phyloP scores from a whole-genome alignment of 345 rosid species.

The Sisymbrium irio region DNA sequence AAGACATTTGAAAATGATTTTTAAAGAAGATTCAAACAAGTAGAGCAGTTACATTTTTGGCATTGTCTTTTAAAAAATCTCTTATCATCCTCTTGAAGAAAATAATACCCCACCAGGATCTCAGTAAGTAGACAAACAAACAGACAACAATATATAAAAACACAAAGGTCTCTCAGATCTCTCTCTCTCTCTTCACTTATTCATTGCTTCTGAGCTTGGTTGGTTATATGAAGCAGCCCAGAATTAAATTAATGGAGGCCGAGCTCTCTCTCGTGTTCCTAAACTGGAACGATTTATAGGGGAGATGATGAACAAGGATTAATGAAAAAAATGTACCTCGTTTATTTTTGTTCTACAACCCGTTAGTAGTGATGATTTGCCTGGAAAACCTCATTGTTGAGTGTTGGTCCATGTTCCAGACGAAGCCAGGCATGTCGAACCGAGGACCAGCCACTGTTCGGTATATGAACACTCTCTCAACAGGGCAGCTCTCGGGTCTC shows the following conservation, averaged over 20 bases:
- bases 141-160: conserved; percentile 16
- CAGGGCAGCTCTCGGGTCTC: conserved; percentile 69
- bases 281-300: neutral
- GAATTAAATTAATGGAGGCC: neutral
- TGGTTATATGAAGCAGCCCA: conserved; percentile 15
- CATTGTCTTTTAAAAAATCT: conserved; percentile 20
- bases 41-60: conserved; percentile 24
- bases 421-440: conserved; percentile 76
- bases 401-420: conserved; percentile 63
- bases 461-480: conserved; percentile 84
- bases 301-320: conserved; percentile 16
- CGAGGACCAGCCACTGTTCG: conserved; percentile 82
- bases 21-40: conserved; percentile 1
- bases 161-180: conserved; percentile 18
- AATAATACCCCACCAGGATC: conserved; percentile 24
- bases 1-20: neutral
- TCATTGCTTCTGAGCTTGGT: conserved; percentile 20
- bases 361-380: conserved; percentile 31
- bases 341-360: conserved; percentile 20
- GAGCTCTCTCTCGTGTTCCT: conserved; percentile 28
- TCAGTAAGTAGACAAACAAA: conserved; percentile 11
- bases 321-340: conserved; percentile 26
- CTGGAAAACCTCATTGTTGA: conserved; percentile 32
- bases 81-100: neutral
- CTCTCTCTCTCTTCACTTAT: conserved; percentile 19